A percentile compares a stretch with the other conserved stretches of the same genome.
These are phyloP conservation scores for Talaromyces nanjingensis DNA, from an alignment of 495 filamentous ascomycete species.

Conservation along the genomic window DNA sequence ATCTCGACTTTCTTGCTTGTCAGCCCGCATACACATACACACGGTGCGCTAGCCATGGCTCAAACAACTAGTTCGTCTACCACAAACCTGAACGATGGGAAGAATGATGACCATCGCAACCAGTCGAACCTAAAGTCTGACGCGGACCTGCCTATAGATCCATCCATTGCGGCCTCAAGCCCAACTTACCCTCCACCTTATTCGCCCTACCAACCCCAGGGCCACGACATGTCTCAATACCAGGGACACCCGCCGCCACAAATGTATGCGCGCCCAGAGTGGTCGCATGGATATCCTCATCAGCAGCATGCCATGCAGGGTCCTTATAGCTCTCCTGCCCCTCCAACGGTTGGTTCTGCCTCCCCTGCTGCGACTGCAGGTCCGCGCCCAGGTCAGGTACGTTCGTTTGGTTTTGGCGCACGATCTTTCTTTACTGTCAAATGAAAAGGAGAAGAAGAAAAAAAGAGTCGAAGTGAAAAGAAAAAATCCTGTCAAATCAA, in stretches of 20 bases:
- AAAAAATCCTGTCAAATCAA: conserved; percentile 6
- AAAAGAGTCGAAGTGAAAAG: conserved; percentile 1
- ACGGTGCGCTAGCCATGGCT: conserved; percentile 85
- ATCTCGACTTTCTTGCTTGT: conserved; percentile 48
- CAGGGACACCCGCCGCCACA: conserved; percentile 49
- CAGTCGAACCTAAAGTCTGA: conserved; percentile 78
- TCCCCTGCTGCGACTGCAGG: conserved; percentile 54
- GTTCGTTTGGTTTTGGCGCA: conserved; percentile 38
- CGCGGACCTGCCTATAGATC: conserved; percentile 97
- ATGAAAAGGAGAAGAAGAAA: not conserved
- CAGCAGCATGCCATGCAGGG: conserved; percentile 57
- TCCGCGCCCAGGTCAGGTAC: conserved; percentile 66
- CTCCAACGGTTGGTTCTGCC: conserved; percentile 47
- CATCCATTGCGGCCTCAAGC: conserved; percentile 87
- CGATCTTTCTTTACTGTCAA: conserved; percentile 11
- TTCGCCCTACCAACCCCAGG: conserved; percentile 76
- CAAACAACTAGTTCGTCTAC: conserved; percentile 95
- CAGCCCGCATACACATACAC: conserved; percentile 61
- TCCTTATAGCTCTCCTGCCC: conserved; percentile 54
- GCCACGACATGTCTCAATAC: conserved; percentile 73
- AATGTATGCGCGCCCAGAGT: conserved; percentile 78
- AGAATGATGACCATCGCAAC: conserved; percentile 57
- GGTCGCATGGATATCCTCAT: conserved; percentile 66
- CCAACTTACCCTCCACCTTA: conserved; percentile 81
- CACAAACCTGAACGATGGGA: conserved; percentile 61